Evolutionary conservation across 768 basidiomycete genomes (phyloP), one percentile per base, ranked within the genome.

Genomic region (Panaeolus cyanescens): DNA sequence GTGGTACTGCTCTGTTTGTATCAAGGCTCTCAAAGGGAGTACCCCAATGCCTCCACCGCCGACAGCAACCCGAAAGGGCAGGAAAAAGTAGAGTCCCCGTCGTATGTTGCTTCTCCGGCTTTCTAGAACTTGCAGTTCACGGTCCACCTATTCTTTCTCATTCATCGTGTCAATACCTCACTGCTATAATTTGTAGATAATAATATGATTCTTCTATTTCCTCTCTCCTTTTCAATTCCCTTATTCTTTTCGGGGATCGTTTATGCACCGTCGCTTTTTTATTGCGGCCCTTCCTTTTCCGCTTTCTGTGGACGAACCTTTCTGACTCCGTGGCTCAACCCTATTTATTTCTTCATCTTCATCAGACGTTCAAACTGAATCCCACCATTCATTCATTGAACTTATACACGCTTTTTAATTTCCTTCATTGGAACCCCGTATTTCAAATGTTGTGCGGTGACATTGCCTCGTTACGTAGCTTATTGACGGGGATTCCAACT

Each of bases 1-100:
- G 39, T 85, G 85, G 84, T 86, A 81, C 61, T 87, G 85, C 65
- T 78, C 80, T 10, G 76, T 76, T 9, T 86, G 85, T 19, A 54
- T 56, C 58, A 71, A 76, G 12, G 68, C 72, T 17, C 39, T 40
- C 39, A 80, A 76, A 55, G 70, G 68, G n/a, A 68, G 72, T 32
- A 68, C 71, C 28, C 54, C 74, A 8, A 64, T 50, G 45, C 45
- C 71, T 5, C 15, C 20, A 2, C 36, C 57, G 31, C 57, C 64
- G 2, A 54, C 62, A 0, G 54, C 40, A 13, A 42, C 65, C 3
- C 56, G 64, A 33, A 68, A 67, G 54, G 68, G 65, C 45, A 63
- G 68, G 57, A 67, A 67, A 56, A 69, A 66, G 59, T 66, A 65
- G 56, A 42, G 19, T 25, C 37, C 13, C 6, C 30, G 9, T 12